Evolutionary conservation across 148 eudicot genomes (phyloP).

Genomic region (Silene latifolia): DNA sequence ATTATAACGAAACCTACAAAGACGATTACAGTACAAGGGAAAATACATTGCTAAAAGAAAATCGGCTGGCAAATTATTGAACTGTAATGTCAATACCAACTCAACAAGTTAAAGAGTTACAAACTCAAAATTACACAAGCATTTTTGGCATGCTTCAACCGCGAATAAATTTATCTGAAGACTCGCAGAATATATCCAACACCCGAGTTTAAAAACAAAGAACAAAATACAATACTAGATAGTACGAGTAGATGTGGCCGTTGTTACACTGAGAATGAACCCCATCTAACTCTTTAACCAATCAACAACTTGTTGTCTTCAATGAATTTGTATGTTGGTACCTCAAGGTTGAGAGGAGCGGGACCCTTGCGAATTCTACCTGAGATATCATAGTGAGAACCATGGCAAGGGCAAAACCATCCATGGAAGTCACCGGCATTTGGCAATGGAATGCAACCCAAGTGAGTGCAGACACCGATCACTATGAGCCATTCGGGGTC

Average conservation of each 20-base stretch:
- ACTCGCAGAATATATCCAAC: slow-evolving; percentile 9
- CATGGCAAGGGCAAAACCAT: slow-evolving; percentile 86
- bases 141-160: slow-evolving; percentile 21
- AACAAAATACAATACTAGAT: slow-evolving; percentile 16
- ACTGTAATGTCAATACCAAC: slow-evolving; percentile 14
- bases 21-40: background rate
- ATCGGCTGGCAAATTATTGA: slow-evolving; percentile 18
- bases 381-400: slow-evolving; percentile 74
- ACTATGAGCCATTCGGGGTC: slow-evolving; percentile 77
- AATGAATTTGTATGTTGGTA: slow-evolving; percentile 67
- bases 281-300: slow-evolving; percentile 31
- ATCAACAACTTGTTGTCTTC: slow-evolving; percentile 61
- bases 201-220: slow-evolving; percentile 10
- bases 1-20: background rate
- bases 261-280: slow-evolving; percentile 5
- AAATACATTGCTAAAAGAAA: slow-evolving; percentile 13
- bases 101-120: slow-evolving; percentile 12
- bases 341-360: slow-evolving; percentile 69
- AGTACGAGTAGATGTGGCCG: slow-evolving; percentile 10
- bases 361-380: slow-evolving; percentile 76
- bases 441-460: slow-evolving; percentile 75
- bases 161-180: slow-evolving; percentile 27
- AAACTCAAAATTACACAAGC: slow-evolving; percentile 29
- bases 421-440: slow-evolving; percentile 74
- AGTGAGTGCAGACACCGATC: slow-evolving; percentile 70